Evolutionary conservation across 1,284 basidiomycete species (phyloP).

Genomic region (Xerocomus nothofagi): DNA sequence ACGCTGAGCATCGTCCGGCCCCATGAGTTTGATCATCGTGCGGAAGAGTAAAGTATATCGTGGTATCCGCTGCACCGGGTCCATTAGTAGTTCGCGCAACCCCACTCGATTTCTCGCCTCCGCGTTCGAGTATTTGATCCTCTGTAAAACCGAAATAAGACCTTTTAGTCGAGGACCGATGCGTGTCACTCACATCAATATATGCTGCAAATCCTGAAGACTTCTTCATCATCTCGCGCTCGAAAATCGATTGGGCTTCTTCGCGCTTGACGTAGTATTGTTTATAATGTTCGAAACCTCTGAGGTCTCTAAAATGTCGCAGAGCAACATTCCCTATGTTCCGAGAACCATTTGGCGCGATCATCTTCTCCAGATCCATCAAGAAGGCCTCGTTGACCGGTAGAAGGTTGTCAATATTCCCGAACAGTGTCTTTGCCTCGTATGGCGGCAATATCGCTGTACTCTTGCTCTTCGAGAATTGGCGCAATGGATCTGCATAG

Average conservation of each 20-base stretch:
- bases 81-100: constrained; percentile 93
- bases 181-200: constrained; percentile 66
- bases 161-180: constrained; percentile 18
- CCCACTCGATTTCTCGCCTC: constrained; percentile 86
- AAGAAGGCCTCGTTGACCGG: constrained; percentile 89
- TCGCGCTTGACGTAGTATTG: constrained; percentile 92
- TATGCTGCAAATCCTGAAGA: constrained; percentile 77
- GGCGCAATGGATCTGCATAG: constrained; percentile 89
- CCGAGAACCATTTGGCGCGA: constrained; percentile 54
- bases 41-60: constrained; percentile 94
- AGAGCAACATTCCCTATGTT: constrained; percentile 83
- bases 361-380: constrained; percentile 79
- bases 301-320: constrained; percentile 78
- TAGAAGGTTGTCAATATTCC: constrained; percentile 88
- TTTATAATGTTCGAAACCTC: constrained; percentile 88
- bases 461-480: constrained; percentile 80
- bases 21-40: constrained; percentile 87
- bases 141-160: constrained; percentile 43
- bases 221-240: constrained; percentile 77
- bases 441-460: constrained; percentile 87
- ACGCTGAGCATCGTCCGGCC: constrained; percentile 74
- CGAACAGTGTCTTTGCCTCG: constrained; percentile 91
- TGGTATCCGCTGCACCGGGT: constrained; percentile 99
- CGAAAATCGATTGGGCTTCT: constrained; percentile 89
- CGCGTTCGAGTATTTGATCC: constrained; percentile 84